These are phyloP conservation scores for Pichia cephalocereana DNA, from an alignment of 805 yeast genomes.

Conservation along the genomic window DNA sequence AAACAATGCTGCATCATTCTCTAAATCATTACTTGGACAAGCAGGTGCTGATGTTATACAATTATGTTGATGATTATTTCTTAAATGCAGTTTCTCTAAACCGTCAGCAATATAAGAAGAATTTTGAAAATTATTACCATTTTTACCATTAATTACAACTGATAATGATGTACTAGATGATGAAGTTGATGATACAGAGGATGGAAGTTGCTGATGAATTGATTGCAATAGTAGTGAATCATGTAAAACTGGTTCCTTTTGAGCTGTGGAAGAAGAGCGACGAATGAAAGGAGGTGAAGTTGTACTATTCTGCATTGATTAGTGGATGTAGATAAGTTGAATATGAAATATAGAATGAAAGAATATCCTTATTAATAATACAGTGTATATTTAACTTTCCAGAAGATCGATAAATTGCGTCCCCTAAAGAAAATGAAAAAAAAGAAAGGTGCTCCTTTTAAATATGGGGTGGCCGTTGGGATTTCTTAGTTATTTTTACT, in stretches of 20 bases:
- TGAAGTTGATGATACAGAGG: not conserved
- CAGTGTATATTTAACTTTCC: no score
- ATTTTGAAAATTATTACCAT: not conserved
- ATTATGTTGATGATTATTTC: not conserved
- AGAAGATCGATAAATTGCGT: no score
- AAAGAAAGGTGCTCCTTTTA: no score
- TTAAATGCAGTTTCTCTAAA: not conserved
- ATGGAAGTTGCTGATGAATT: not conserved
- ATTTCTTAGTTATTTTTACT: no score
- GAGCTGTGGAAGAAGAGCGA: not conserved
- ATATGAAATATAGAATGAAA: no score
- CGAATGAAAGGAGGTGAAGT: not conserved
- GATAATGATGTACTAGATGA: not conserved
- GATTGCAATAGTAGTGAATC: not conserved
- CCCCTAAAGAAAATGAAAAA: no score
- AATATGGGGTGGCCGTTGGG: no score
- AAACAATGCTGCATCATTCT: conserved; percentile 4
- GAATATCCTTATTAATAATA: no score
- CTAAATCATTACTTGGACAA: not conserved
- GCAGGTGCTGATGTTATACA: not conserved
- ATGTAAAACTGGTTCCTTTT: not conserved
- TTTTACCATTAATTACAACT: not conserved
- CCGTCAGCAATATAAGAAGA: not conserved
- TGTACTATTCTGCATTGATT: not conserved
- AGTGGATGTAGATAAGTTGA: no score